Evolutionary conservation across 805 yeast genomes (phyloP).

Genomic region (Blastobotrys parvus): DNA sequence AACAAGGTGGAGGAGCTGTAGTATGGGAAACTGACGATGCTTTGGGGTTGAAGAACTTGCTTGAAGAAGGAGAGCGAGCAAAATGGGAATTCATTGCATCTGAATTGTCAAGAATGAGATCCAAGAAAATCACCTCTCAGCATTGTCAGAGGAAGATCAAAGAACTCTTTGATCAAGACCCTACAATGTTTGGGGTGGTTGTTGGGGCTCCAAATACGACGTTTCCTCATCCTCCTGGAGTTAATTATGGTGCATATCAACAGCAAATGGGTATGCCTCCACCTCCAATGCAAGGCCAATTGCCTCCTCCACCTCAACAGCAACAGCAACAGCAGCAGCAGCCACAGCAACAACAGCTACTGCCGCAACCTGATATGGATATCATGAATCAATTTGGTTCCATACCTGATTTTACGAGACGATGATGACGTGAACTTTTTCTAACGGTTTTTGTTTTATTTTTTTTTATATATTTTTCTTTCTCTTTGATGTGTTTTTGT

Average conservation of each 20-base stretch:
- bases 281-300: neutral
- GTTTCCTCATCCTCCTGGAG: neutral
- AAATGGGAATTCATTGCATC: conserved; percentile 60
- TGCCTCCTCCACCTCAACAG: neutral
- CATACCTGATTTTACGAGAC: conserved; percentile 1
- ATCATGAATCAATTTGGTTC: neutral
- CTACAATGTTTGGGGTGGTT: conserved; percentile 48
- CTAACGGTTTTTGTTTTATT: neutral
- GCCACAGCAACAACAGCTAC: neutral
- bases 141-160: conserved; percentile 51
- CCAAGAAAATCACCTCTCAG: conserved; percentile 41
- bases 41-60: conserved; percentile 37
- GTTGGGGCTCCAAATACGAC: conserved; percentile 6
- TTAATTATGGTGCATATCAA: neutral
- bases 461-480: neutral
- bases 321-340: conserved; percentile 1
- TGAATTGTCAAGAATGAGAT: conserved; percentile 46
- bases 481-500: neutral
- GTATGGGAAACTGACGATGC: conserved; percentile 56
- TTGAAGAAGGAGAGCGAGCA: conserved; percentile 63
- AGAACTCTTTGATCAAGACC: conserved; percentile 46
- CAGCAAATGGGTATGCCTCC: too few relatives aligned
- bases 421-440: neutral
- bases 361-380: neutral
- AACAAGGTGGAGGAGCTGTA: conserved; percentile 66